Conservation (phyloP, 2,329 filamentous ascomycete species). For the Fusarium liriodendri region DNA sequence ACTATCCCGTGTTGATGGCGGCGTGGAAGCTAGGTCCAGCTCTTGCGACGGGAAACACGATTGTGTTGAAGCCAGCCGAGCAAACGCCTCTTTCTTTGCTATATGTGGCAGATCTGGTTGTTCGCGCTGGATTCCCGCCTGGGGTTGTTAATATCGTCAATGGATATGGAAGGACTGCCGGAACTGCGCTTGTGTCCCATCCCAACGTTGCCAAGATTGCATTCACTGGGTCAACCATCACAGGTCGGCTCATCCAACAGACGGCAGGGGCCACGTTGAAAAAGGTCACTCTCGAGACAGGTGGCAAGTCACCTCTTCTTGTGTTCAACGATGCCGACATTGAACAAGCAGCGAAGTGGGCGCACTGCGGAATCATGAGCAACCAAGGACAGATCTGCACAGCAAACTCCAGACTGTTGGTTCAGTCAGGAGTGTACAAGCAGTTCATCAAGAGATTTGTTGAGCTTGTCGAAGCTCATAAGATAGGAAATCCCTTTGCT, state of each 20-base stretch:
- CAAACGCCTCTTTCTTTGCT: background rate
- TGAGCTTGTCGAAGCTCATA: background rate
- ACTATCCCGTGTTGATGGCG: conserved; percentile 57
- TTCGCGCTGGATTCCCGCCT: background rate
- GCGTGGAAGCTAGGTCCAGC: background rate
- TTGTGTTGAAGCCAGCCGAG: background rate
- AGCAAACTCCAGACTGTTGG: background rate
- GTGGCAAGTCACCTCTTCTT: background rate
- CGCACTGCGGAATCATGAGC: background rate
- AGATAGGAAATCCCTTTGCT: background rate
- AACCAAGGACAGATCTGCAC: background rate
- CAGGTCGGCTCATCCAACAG: background rate
- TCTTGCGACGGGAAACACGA: background rate
- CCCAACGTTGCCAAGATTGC: background rate
- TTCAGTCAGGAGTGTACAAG: background rate
- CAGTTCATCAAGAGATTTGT: background rate
- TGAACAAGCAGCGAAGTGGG: background rate
- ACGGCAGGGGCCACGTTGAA: background rate
- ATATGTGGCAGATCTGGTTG: background rate
- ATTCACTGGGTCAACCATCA: background rate
- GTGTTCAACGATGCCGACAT: background rate
- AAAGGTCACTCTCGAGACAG: background rate
- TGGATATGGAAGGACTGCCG: background rate
- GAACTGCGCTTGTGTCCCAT: background rate
- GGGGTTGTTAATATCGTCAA: background rate